These are phyloP conservation scores for Panellus pusillus DNA, from an alignment of 768 basidiomycete species.

Conservation along the genomic window DNA sequence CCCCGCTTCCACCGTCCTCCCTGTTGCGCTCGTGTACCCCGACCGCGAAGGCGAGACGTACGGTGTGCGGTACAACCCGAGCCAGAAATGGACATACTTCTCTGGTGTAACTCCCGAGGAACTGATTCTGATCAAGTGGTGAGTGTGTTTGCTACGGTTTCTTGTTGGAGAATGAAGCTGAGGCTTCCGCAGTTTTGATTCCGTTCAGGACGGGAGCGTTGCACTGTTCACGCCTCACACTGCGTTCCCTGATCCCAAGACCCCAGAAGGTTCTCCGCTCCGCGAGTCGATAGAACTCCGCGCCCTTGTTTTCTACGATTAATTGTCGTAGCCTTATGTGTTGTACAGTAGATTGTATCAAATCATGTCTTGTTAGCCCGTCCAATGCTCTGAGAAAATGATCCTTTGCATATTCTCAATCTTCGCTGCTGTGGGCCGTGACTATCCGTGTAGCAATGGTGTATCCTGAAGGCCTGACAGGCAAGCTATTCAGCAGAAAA, in stretches of 20 bases:
- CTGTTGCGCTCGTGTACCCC: conserved; percentile 29
- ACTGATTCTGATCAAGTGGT: conserved; percentile 56
- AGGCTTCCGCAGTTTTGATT: conserved; percentile 36
- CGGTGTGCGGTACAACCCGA: conserved; percentile 28
- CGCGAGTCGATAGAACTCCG: conserved; percentile 55
- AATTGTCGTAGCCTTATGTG: not conserved
- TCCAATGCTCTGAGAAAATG: too few species aligned
- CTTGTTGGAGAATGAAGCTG: too few species aligned
- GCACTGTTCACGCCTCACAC: conserved; percentile 54
- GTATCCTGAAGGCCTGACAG: too few species aligned
- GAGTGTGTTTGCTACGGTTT: conserved; percentile 13
- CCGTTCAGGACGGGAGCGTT: conserved; percentile 39
- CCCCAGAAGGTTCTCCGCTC: conserved; percentile 41
- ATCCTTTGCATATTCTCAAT: too few species aligned
- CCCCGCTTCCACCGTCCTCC: conserved; percentile 33
- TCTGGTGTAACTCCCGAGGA: conserved; percentile 50
- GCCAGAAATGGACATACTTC: conserved; percentile 32
- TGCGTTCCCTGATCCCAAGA: conserved; percentile 47
- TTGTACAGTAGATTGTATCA: too few species aligned
- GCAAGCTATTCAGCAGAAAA: too few species aligned
- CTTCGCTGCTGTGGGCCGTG: too few species aligned
- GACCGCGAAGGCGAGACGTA: conserved; percentile 34
- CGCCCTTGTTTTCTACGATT: conserved; percentile 54
- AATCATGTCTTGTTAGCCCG: too few species aligned
- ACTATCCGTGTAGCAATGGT: too few species aligned